Base-by-base conservation (phyloP, 1,139 yeast genomes). In the Sugiyamaella sp. region DNA sequence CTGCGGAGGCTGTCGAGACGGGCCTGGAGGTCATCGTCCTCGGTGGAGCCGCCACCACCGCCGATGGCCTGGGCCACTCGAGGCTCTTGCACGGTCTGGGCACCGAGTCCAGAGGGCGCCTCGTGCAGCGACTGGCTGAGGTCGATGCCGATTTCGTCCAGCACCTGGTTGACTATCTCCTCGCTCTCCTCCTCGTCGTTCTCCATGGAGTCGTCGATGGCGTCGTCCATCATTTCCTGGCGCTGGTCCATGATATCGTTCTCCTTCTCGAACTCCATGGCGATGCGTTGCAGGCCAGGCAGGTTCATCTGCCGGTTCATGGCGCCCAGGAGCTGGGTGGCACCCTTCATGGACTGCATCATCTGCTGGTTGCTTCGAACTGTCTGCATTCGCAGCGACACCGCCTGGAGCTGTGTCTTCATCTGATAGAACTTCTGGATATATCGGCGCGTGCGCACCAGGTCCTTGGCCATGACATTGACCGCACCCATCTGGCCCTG, bases 181-280 rank as follows among this genome's bases (percentile, higher is more conserved):
- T 93, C 98, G 12, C 89, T 87, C 63, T 89, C 97, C 86, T 51
- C 90, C 57, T 87, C 84, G 60, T 83, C 90, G 67, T 85, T 89
- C 53, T 86, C 95, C 90, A 91, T 89, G 24, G 93, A 86, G 68
- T 91, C 97, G 68, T 93, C 99, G 63, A 95, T 86, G 12, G 97
- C 96, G 67, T 93, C 99, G 69, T 93, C 99, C 89, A 93, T 95
- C 81, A 93, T 89, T 67, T 95, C 99, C 70, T 93, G 98, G 65
- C 96, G 86, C 73, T 93, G 99, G 70, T 93, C 98, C 98, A 93
- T 93, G 67, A 95, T 75, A 68, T 93, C 99, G 71, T 88, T 89
- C 68, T 93, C 96, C 66, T 82, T 84, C 64, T 95, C 96, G 71
- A 93, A 93, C 66, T 95, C 98, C 85, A 89, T 93, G 1, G 97